Base-by-base conservation (phyloP, 2,329 filamentous ascomycete species). In the Phyllosticta citriasiana region DNA sequence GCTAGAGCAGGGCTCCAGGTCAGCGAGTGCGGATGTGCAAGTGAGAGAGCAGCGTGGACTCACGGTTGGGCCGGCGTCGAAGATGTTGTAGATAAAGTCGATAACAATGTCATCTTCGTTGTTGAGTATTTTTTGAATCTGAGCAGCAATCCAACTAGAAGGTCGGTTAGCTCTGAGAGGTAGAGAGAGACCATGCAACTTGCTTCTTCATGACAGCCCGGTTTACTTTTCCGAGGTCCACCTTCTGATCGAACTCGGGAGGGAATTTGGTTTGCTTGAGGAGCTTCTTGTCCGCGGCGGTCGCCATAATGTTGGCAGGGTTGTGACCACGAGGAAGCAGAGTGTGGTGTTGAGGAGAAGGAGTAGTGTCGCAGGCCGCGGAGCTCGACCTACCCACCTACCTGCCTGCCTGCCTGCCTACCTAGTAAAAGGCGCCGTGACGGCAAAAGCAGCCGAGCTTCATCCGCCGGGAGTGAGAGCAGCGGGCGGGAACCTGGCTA, bases 201-300 rank as follows among this genome's bases (percentile, higher is more conserved):
- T 72, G 95, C 89, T 94, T 96, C 82, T 97, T 97, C 86, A 99
- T 96, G 61, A 99, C 89, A 74, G 96, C 91, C 57, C 96, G 81
- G 72, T 99, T 97, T 75, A 99, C 91, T 79, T 97, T 97, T 68
- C 87, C 85, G 84, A 95, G 96, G 79, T 99, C 92, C 66, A 99
- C 94, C 79, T 97, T 97, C 73, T 89, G 86, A 72, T 84, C 93
- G 78, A 97, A 99, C 71, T 97, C 91, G 7, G 87, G 82, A 54
- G 94, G 94, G 66, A 97, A 97, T 72, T 95, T 97, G 61, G 92
- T 97, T 74, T 87, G 87, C 81, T 88, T 89, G 61, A 97, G 79
- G 69, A 96, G 84, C 80, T 95, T 96, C 66, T 89, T 87, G 75
- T 97, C 93, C 64, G 94, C 90, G 66, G 85, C 88, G 60, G 88